Base-by-base conservation (phyloP, 495 filamentous ascomycete genomes). In the Daldinia concentrica region DNA sequence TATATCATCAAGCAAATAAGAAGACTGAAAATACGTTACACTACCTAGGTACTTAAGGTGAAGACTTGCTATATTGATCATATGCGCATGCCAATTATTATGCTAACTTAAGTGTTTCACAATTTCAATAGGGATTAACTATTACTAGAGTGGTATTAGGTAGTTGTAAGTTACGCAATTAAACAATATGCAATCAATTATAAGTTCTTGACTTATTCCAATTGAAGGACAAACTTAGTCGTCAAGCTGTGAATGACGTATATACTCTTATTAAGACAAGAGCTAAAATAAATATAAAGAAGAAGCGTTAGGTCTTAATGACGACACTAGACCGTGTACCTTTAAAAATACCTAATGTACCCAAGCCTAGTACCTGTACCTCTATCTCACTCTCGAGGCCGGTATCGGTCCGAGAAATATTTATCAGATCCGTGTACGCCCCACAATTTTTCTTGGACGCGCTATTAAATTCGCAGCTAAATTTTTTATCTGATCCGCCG, bases 361-460 rank as follows among this genome's bases (percentile, higher is more conserved):
- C 61, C 12, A 29, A 11, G 24, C 14, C 24, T 1, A 12, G 43
- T 54, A 30, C 12, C 26, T 30, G 27, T 27, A 30, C 14, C 12
- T 54, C n/a, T n/a, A n/a, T n/a, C n/a, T n/a, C n/a, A n/a, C n/a
- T n/a, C 12, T 43, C 3, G 7, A 43, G 15, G 48, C 66, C 71
- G 71, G 63, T 69, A 64, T 74, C 74, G 74, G 74, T 32, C 65
- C 51, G 71, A 64, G 12, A 50, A 65, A 54, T 57, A 51, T 22
- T 77, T 77, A 77, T 77, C 75, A 77, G 75, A 77, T 77, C 75
- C 72, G 72, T 52, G 39, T 9, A 0, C 6, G 65, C 58, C 41
- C 74, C 74, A 76, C 68, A 24, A 3, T 11, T 2, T 32, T 12
- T 37, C 43, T 59, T 19, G 55, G 32, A 3, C 45, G 50, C 55